A percentile compares a stretch with the other conserved stretches of the same genome.
Conservation (phyloP, 129 eudicot genomes). For the Tagetes erecta region DNA sequence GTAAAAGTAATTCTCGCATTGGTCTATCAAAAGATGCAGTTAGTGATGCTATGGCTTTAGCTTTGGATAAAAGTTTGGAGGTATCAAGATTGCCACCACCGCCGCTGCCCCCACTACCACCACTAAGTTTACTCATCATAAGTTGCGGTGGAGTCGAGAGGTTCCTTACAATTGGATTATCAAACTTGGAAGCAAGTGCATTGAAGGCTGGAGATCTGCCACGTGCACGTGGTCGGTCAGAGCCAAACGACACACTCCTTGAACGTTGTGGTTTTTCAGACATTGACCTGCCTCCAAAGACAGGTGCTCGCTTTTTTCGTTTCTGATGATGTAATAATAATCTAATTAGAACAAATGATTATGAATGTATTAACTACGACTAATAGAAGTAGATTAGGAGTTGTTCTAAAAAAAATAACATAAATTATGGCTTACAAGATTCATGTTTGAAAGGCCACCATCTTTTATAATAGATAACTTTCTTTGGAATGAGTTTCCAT, state of each 20-base stretch:
- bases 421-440: slow-evolving; percentile 30
- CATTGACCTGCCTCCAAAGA: slow-evolving; percentile 73
- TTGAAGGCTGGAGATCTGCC: slow-evolving; percentile 93
- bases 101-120: not conserved
- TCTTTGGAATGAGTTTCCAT: slow-evolving; percentile 90
- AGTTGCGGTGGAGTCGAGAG: slow-evolving; percentile 88
- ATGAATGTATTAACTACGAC: too few species aligned
- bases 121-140: slow-evolving; percentile 37
- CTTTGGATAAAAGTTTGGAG: slow-evolving; percentile 42
- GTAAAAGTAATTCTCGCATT: slow-evolving; percentile 44
- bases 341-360: not conserved
- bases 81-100: slow-evolving; percentile 44
- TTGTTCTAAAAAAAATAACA: not conserved
- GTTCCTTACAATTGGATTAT: slow-evolving; percentile 60
- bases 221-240: slow-evolving; percentile 75
- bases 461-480: slow-evolving; percentile 63
- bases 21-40: slow-evolving; percentile 61
- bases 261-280: slow-evolving; percentile 94
- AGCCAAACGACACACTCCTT: slow-evolving; percentile 69
- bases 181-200: slow-evolving; percentile 85
- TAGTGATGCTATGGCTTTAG: slow-evolving; percentile 67
- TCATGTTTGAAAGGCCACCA: slow-evolving; percentile 58
- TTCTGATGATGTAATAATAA: slow-evolving; percentile 42
- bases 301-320: slow-evolving; percentile 74
- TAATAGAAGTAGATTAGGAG: too few species aligned